Evolutionary conservation across 805 yeast genomes (phyloP), one percentile per base, ranked within the genome.

Genomic region (Candida ipomoeae): DNA sequence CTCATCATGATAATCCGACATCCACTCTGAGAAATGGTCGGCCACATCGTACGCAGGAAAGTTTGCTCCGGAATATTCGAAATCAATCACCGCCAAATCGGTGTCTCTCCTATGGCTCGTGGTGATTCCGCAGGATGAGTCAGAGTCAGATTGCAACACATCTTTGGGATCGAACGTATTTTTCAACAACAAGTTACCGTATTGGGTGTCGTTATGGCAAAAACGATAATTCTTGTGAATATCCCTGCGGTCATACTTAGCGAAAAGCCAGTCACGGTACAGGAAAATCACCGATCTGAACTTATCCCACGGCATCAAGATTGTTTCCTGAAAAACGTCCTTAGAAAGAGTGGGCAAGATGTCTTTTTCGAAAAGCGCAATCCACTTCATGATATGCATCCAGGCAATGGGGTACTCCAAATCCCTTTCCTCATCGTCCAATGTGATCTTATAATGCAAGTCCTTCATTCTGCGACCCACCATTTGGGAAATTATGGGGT

Each of bases 401-500:
- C 96, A 90, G 7, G 80, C 77, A 44, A 75, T 73, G 0, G 98
- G 87, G 1, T 94, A 87, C 13, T 56, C 56, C 20, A 49, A 64
- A 6, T 63, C 65, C 40, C 74, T 70, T 60, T 90, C 97, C 3
- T 69, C 70, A 2, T 68, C 64, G 20, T 80, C 77, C 47, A 94
- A 70, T 13, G 80, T 82, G 18, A 94, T 83, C 60, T 92, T 91
- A 50, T 76, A 77, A 63, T 94, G 99, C 49, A 94, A 75, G 58
- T 94, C 97, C 62, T 91, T 85, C 98, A 94, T 94, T 73, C 99
- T 84, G 73, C 96, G 83, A 13, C 96, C 97, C 55, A 94, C 85
- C 74, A 88, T 86, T 56, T 85, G 83, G 44, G 90, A 82, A 17
- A 87, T 83, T 29, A 82, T 84, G 54, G 89, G 83, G 55, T 83